Percentiles rank a stretch among this genome's conserved stretches.
phyloP scores from a whole-genome alignment of 2,329 filamentous ascomycete genomes.

The Phyllosticta citriasiana region DNA sequence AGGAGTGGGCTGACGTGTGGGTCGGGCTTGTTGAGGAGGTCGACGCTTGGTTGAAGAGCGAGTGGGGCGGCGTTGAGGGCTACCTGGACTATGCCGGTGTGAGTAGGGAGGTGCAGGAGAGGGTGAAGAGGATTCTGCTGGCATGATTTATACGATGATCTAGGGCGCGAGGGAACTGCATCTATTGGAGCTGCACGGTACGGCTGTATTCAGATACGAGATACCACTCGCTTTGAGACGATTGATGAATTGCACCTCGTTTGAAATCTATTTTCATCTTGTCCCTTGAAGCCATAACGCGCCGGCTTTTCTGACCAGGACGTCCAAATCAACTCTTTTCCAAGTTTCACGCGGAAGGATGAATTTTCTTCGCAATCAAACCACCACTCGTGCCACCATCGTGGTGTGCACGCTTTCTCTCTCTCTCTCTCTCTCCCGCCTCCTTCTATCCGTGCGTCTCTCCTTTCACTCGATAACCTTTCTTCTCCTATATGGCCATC shows the following conservation, averaged over 20 bases:
- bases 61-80: constrained; percentile 54
- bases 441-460: too few species aligned
- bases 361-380: too few species aligned
- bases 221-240: background rate
- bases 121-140: constrained; percentile 24
- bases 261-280: background rate
- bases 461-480: too few species aligned
- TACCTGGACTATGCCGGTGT: constrained; percentile 58
- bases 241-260: background rate
- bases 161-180: background rate
- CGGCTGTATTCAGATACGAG: background rate
- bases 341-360: background rate
- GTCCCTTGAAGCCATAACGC: background rate
- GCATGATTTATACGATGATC: background rate
- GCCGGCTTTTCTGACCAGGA: background rate
- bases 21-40: constrained; percentile 53
- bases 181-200: background rate
- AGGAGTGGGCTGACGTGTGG: constrained; percentile 32
- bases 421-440: too few species aligned
- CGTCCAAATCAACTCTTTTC: background rate
- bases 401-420: too few species aligned
- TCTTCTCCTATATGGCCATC: too few species aligned
- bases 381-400: too few species aligned
- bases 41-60: constrained; percentile 45
- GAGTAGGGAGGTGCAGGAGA: constrained; percentile 23